These are phyloP conservation scores for Durio zibethinus DNA, from an alignment of 345 rosid genomes.

Conservation along the genomic window DNA sequence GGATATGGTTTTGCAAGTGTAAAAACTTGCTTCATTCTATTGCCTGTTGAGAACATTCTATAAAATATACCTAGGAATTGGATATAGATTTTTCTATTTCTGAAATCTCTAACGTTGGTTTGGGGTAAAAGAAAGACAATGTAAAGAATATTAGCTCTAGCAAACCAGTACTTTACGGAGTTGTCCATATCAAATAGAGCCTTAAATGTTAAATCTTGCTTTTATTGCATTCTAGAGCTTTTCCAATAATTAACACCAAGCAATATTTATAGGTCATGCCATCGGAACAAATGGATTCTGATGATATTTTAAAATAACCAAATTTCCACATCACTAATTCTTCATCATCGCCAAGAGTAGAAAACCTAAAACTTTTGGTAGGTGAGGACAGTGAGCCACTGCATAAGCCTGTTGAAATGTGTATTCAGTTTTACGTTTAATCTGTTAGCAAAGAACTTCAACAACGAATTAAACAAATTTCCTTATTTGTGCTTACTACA, in stretches of 20 bases:
- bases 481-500: background rate
- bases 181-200: background rate
- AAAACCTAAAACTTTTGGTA: background rate
- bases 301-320: background rate
- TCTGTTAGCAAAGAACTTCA: background rate
- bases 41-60: background rate
- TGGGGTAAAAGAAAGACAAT: background rate
- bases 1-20: background rate
- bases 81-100: background rate
- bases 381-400: background rate
- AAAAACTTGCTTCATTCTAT: background rate
- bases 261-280: background rate
- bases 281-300: background rate
- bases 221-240: background rate
- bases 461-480: background rate
- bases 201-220: background rate
- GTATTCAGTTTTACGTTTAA: background rate
- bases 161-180: background rate
- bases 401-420: background rate
- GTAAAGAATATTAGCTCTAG: background rate
- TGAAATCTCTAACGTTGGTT: background rate
- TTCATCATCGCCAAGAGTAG: background rate
- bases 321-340: background rate
- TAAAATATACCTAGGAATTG: background rate
- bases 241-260: background rate